Conservation (phyloP, 345 rosid species). For the Linum tenue region DNA sequence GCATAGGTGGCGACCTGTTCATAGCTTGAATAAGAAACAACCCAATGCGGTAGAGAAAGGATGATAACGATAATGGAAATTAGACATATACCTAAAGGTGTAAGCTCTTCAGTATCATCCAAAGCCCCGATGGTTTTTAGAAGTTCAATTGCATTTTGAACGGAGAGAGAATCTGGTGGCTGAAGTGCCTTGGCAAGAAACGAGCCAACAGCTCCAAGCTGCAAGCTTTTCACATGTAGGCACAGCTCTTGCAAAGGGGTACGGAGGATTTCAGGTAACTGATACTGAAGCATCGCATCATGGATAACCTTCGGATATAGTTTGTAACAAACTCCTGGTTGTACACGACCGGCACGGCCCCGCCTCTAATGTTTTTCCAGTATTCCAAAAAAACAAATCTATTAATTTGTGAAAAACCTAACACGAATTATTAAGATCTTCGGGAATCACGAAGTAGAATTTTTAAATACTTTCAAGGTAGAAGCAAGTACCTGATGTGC, state of each 20-base stretch:
- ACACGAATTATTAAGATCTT: neutral
- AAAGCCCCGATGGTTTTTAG: constrained; percentile 90
- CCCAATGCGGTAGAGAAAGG: constrained; percentile 5
- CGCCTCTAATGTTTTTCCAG: constrained; percentile 47
- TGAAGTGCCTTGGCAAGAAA: constrained; percentile 92
- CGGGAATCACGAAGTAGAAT: constrained; percentile 8
- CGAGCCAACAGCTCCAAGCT: constrained; percentile 75
- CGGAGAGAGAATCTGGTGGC: constrained; percentile 93
- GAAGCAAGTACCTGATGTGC: constrained; percentile 64
- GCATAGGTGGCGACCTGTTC: constrained; percentile 77
- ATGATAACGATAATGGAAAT: constrained; percentile 5
- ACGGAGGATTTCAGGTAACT: constrained; percentile 86
- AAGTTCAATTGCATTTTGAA: constrained; percentile 89
- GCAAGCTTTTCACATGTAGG: constrained; percentile 82
- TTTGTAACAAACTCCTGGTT: constrained; percentile 90
- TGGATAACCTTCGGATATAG: constrained; percentile 75
- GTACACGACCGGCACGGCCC: constrained; percentile 98
- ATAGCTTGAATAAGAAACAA: constrained; percentile 9
- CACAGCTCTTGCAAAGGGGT: constrained; percentile 93
- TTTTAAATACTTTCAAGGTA: constrained; percentile 5
- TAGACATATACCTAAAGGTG: constrained; percentile 69
- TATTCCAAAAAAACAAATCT: constrained; percentile 10
- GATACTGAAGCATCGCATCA: constrained; percentile 74
- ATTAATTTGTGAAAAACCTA: constrained; percentile 9
- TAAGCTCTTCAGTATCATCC: constrained; percentile 76